Percentiles rank a stretch among this genome's conserved stretches.
phyloP scores from a whole-genome alignment of 345 rosid genomes.

The Durio zibethinus region DNA sequence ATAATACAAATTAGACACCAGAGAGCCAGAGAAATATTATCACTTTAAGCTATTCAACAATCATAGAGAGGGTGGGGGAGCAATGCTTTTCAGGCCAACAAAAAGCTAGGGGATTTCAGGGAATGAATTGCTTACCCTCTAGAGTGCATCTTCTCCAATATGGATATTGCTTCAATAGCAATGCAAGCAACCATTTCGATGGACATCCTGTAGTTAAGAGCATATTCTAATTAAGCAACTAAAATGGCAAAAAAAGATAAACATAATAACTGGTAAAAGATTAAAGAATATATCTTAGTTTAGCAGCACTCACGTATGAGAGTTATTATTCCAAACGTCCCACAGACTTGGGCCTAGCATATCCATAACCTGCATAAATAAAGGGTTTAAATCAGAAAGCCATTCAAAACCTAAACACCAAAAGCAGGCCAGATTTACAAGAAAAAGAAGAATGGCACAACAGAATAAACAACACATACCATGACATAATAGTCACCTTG shows the following conservation, averaged over 20 bases:
- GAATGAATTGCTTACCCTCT: slow-evolving; percentile 45
- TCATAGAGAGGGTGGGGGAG: not conserved
- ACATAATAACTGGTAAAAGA: not conserved
- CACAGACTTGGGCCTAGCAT: slow-evolving; percentile 77
- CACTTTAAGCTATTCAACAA: not conserved
- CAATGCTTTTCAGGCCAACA: slow-evolving; percentile 2
- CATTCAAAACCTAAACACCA: not conserved
- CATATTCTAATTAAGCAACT: slow-evolving; percentile 9
- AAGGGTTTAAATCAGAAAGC: not conserved
- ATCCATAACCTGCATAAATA: slow-evolving; percentile 65
- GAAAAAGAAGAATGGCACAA: not conserved
- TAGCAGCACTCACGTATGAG: slow-evolving; percentile 48
- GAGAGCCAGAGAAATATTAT: not conserved
- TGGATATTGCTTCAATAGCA: slow-evolving; percentile 74
- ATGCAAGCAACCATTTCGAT: slow-evolving; percentile 77
- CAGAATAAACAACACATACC: slow-evolving; percentile 37
- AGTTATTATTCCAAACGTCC: slow-evolving; percentile 76
- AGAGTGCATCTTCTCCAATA: slow-evolving; percentile 65
- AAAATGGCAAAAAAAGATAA: not conserved
- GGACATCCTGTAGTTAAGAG: slow-evolving; percentile 56
- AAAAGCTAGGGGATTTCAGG: not conserved
- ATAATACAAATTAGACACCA: not conserved
- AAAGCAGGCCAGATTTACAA: not conserved
- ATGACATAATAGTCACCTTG: slow-evolving; percentile 77
- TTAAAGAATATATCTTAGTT: not conserved